Conservation (phyloP, 371 early-diverging fungal genomes). For the Zychaea mexicana region DNA sequence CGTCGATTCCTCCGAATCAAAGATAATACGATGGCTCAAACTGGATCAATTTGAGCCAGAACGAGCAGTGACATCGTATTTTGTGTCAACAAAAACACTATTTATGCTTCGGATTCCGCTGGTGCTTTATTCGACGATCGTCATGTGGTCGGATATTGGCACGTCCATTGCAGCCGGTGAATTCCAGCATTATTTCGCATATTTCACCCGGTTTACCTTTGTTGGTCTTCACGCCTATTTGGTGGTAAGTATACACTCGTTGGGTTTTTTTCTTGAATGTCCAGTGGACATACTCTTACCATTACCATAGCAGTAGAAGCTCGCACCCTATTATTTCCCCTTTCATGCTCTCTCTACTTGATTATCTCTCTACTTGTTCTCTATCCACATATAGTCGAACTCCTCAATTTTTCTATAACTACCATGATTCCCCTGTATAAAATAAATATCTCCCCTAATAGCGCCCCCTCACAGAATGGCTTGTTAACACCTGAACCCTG, state of each 20-base stretch:
- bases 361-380: too few relatives aligned
- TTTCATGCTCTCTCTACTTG: background rate
- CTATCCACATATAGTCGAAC: too few relatives aligned
- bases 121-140: slow-evolving; percentile 40
- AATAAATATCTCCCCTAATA: background rate
- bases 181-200: slow-evolving; percentile 31
- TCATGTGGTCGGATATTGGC: slow-evolving; percentile 45
- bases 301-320: too few relatives aligned
- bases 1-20: slow-evolving; percentile 20
- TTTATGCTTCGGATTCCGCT: slow-evolving; percentile 42
- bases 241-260: slow-evolving; percentile 54
- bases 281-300: too few relatives aligned
- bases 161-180: slow-evolving; percentile 13
- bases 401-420: background rate
- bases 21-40: slow-evolving; percentile 39
- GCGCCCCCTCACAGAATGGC: too few relatives aligned
- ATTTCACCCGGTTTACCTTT: slow-evolving; percentile 57
- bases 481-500: too few relatives aligned
- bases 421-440: too few relatives aligned
- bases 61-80: slow-evolving; percentile 54
- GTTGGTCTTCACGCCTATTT: slow-evolving; percentile 54
- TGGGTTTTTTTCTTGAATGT: too few relatives aligned
- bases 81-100: slow-evolving; percentile 46
- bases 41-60: slow-evolving; percentile 58
- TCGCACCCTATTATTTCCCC: background rate